Conservation (phyloP, 345 rosid species). For the Linum trigynum region DNA sequence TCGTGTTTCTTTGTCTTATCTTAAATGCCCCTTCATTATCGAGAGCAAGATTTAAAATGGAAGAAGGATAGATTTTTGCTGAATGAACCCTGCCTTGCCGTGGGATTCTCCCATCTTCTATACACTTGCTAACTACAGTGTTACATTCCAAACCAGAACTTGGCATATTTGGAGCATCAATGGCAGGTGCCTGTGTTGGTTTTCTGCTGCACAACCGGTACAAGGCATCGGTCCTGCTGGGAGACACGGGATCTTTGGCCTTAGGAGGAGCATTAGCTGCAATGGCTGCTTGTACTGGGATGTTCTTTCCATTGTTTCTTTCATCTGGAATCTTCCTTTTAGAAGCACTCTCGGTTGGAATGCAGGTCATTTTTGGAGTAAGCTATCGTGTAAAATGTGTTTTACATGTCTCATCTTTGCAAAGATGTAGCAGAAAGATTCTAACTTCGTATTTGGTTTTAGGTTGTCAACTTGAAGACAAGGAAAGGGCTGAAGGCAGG, state of each 20-base stretch:
- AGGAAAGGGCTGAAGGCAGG: conserved; percentile 27
- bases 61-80: no score
- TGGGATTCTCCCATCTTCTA: no score
- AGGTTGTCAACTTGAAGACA: conserved; percentile 37
- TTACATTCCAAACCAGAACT: conserved; percentile 43
- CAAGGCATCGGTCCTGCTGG: conserved; percentile 78
- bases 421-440: background rate
- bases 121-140: conserved; percentile 7
- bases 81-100: no score
- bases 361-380: conserved; percentile 41
- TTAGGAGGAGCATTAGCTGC: conserved; percentile 89
- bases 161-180: conserved; percentile 77
- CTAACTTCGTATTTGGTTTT: background rate
- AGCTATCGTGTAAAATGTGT: background rate
- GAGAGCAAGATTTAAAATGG: no score
- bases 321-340: conserved; percentile 65
- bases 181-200: conserved; percentile 95
- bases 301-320: conserved; percentile 79
- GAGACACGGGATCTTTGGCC: conserved; percentile 76
- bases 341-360: conserved; percentile 50
- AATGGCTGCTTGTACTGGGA: conserved; percentile 93
- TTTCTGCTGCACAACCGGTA: conserved; percentile 79
- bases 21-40: no score
- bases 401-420: background rate
- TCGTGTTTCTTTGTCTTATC: no score